Conservation (phyloP, 495 filamentous ascomycete species). For the Monascus purpureus region DNA sequence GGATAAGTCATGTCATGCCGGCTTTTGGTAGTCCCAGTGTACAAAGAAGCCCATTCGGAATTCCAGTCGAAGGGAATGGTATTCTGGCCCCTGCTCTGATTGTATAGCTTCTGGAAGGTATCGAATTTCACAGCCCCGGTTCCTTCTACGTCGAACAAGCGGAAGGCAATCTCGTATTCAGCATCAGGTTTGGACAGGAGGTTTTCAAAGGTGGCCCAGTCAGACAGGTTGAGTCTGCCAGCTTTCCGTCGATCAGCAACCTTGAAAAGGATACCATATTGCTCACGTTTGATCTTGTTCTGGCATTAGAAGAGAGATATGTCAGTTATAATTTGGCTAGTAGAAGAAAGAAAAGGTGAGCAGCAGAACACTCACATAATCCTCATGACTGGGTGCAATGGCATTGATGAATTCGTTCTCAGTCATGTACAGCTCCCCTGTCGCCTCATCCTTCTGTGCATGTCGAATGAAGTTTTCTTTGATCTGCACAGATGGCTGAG, state of each 20-base stretch:
- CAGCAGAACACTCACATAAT: slow-evolving; percentile 59
- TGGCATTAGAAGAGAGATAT: slow-evolving; percentile 15
- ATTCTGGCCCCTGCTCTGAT: slow-evolving; percentile 63
- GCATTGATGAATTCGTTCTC: slow-evolving; percentile 79
- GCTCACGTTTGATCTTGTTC: slow-evolving; percentile 95
- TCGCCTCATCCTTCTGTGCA: slow-evolving; percentile 58
- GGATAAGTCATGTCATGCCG: slow-evolving; percentile 87
- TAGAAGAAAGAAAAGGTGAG: slow-evolving; percentile 7
- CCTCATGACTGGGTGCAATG: slow-evolving; percentile 72
- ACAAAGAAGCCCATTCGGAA: slow-evolving; percentile 91
- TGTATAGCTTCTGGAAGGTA: slow-evolving; percentile 64
- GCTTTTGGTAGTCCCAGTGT: slow-evolving; percentile 70
- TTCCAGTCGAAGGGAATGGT: slow-evolving; percentile 94
- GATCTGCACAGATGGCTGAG: slow-evolving; percentile 52
- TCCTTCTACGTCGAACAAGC: slow-evolving; percentile 77
- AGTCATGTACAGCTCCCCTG: slow-evolving; percentile 67
- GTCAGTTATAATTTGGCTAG: slow-evolving; percentile 2
- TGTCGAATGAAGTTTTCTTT: slow-evolving; percentile 61
- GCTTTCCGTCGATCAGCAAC: slow-evolving; percentile 67
- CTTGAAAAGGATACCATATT: slow-evolving; percentile 83
- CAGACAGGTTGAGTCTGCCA: slow-evolving; percentile 61
- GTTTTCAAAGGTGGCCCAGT: slow-evolving; percentile 90
- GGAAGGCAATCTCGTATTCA: slow-evolving; percentile 97
- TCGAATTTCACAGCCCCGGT: slow-evolving; percentile 77
- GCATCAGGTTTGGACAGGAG: slow-evolving; percentile 88